phyloP scores from a whole-genome alignment of 208 protist species.

The Acanthamoeba lenticulata region DNA sequence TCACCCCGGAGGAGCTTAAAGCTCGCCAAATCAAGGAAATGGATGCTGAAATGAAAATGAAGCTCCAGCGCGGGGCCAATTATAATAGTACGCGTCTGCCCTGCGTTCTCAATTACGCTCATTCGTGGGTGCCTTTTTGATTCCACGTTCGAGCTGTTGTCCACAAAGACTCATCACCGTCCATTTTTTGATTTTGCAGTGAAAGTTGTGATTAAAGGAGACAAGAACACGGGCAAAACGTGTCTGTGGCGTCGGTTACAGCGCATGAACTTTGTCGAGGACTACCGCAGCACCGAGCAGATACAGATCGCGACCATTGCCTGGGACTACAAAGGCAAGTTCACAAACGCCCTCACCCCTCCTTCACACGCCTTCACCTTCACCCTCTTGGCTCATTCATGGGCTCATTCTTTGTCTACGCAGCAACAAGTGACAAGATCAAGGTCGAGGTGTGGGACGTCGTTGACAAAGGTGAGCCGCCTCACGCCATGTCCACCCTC shows the following conservation, averaged over 20 bases:
- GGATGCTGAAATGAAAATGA: conserved; percentile 71
- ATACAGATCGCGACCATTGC: conserved; percentile 79
- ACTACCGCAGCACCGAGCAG: conserved; percentile 75
- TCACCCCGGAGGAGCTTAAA: conserved; percentile 57
- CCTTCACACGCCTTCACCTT: not conserved
- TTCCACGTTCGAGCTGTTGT: not conserved
- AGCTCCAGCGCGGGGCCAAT: conserved; percentile 69
- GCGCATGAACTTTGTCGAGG: conserved; percentile 56
- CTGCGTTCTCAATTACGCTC: not conserved
- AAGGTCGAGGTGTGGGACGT: conserved; percentile 83
- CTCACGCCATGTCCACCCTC: not conserved
- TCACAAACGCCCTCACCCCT: not conserved
- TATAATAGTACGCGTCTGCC: conserved; percentile 67
- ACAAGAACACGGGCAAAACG: conserved; percentile 82
- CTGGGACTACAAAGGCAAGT: conserved; percentile 81
- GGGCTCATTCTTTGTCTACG: not conserved
- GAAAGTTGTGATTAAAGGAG: conserved; percentile 80
- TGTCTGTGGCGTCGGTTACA: conserved; percentile 73
- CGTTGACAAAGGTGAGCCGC: conserved; percentile 70
- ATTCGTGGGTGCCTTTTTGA: not conserved
- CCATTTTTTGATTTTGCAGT: conserved; percentile 46
- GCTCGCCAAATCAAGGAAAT: conserved; percentile 64
- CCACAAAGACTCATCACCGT: not conserved
- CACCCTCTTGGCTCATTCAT: not conserved
- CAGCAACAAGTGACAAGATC: conserved; percentile 78